Evolutionary conservation across 306 rosid genomes (phyloP).

Genomic region (Begonia fuchsioides): DNA sequence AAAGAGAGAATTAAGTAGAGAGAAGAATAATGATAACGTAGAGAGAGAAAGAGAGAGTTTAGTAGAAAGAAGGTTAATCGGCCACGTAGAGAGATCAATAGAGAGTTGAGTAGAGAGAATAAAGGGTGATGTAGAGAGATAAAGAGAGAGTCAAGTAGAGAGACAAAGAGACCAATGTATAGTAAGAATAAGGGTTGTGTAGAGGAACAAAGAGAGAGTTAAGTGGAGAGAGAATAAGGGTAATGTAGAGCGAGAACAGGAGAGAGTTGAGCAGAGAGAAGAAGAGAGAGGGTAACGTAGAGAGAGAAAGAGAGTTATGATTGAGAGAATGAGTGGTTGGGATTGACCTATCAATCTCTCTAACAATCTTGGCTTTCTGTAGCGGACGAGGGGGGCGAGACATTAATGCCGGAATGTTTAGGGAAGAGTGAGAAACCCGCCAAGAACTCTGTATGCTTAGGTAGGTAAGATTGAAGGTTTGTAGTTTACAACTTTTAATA

Average conservation of each 20-base stretch:
- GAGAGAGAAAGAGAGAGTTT: too few species aligned
- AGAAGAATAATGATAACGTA: too few species aligned
- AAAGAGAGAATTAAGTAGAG: background rate
- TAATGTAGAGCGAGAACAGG: conserved; percentile 2
- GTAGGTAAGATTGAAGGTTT: too few species aligned
- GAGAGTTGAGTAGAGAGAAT: too few species aligned
- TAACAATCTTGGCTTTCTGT: conserved; percentile 50
- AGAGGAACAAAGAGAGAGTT: too few species aligned
- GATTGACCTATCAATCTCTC: conserved; percentile 25
- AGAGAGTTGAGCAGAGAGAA: too few species aligned
- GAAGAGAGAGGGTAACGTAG: conserved; percentile 8
- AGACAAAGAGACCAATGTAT: too few species aligned
- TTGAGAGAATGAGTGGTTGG: conserved; percentile 97
- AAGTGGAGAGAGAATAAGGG: conserved; percentile 4
- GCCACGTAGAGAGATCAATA: too few species aligned
- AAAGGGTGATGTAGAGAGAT: conserved; percentile 1
- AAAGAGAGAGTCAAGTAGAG: too few species aligned
- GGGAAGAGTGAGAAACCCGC: conserved; percentile 16
- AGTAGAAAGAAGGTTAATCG: too few species aligned
- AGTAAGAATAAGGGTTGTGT: too few species aligned
- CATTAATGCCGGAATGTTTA: conserved; percentile 48
- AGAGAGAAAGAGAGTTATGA: conserved; percentile 41
- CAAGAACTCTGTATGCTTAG: conserved; percentile 49
- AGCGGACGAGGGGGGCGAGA: conserved; percentile 90
- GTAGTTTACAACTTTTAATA: too few species aligned